Conservation (phyloP, 768 basidiomycete species). For the Rhodocollybia butyracea region DNA sequence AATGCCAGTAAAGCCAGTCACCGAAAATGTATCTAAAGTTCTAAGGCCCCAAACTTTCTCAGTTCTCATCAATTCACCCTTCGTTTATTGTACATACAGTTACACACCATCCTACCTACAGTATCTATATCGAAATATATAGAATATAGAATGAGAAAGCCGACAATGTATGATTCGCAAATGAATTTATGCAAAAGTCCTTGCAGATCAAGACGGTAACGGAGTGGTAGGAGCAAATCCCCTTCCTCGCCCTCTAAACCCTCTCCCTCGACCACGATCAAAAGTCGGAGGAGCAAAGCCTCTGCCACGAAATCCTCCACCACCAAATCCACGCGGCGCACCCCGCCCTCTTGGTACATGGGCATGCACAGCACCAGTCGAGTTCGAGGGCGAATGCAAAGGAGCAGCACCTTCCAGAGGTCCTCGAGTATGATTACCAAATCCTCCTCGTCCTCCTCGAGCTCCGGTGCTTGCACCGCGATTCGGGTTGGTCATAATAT, state of each 20-base stretch:
- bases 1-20: too few species aligned
- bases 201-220: constrained; percentile 7
- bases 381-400: neutral
- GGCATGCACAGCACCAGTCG: neutral
- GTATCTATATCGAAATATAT: too few species aligned
- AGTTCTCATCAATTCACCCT: too few species aligned
- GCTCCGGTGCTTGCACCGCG: constrained; percentile 16
- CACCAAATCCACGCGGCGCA: constrained; percentile 22
- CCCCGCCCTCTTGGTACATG: neutral
- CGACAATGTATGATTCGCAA: too few species aligned
- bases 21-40: too few species aligned
- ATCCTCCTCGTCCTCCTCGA: constrained; percentile 21
- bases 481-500: constrained; percentile 1
- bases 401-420: neutral
- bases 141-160: too few species aligned
- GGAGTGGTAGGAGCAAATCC: neutral
- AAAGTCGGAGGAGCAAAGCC: too few species aligned
- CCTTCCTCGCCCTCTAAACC: neutral
- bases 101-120: too few species aligned
- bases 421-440: neutral
- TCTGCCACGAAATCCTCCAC: constrained; percentile 27
- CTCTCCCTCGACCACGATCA: neutral
- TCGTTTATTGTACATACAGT: too few species aligned
- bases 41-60: too few species aligned
- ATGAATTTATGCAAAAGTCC: too few species aligned